These are phyloP conservation scores for Rosa lucieae DNA, from an alignment of 306 rosid species.

Conservation along the genomic window DNA sequence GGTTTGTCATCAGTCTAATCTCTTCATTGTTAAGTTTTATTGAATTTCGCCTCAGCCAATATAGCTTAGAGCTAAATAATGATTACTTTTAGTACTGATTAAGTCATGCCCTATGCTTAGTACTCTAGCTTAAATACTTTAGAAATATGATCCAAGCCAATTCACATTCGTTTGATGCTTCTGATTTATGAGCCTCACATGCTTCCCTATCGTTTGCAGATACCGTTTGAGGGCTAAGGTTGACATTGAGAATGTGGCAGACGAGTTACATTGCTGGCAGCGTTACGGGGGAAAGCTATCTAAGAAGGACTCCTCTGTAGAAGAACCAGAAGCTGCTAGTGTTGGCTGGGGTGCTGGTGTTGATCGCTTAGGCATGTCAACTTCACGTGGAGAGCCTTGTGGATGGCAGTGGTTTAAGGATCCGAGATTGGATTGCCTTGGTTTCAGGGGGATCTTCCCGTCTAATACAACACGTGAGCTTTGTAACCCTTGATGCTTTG, in stretches of 20 bases:
- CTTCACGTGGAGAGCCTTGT: constrained; percentile 50
- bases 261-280: constrained; percentile 86
- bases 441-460: constrained; percentile 92
- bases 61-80: not conserved
- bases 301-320: constrained; percentile 38
- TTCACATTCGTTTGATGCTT: not conserved
- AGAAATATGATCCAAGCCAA: not conserved
- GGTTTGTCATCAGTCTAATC: not conserved
- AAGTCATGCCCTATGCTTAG: not conserved
- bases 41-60: not conserved
- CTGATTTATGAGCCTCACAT: not conserved
- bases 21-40: not conserved
- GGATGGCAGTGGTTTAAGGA: constrained; percentile 96
- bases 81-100: not conserved
- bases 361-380: constrained; percentile 52
- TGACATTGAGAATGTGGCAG: constrained; percentile 75
- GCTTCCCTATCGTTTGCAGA: constrained; percentile 31
- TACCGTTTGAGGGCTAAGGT: constrained; percentile 95
- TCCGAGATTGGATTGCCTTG: constrained; percentile 79
- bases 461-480: constrained; percentile 65
- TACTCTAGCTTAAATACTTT: not conserved
- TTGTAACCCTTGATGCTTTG: constrained; percentile 27
- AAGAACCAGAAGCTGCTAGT: constrained; percentile 79
- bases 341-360: constrained; percentile 87
- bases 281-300: constrained; percentile 55